Evolutionary conservation across 495 filamentous ascomycete species (phyloP).

Genomic region (Emericellopsis terricola): DNA sequence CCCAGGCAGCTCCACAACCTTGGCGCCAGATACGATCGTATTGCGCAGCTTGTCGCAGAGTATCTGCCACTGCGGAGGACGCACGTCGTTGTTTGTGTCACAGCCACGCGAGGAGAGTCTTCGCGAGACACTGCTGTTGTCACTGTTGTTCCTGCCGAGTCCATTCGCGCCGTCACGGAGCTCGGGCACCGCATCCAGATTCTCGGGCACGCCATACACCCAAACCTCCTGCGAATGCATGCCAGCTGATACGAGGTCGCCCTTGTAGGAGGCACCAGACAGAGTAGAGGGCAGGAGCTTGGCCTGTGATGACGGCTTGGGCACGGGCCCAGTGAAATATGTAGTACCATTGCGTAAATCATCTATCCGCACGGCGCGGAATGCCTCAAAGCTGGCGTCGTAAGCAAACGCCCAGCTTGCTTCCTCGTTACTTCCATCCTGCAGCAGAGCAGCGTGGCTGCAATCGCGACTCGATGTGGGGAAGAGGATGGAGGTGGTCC

Average conservation of each 20-base stretch:
- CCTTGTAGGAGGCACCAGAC: constrained; percentile 46
- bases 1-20: constrained; percentile 34
- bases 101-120: neutral
- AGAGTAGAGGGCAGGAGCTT: constrained; percentile 44
- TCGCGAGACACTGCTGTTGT: constrained; percentile 4
- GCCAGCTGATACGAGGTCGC: constrained; percentile 59
- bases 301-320: constrained; percentile 19
- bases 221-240: constrained; percentile 58
- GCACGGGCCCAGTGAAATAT: constrained; percentile 60
- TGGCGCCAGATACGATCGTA: constrained; percentile 40
- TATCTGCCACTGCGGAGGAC: constrained; percentile 51
- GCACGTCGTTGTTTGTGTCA: constrained; percentile 9
- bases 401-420: constrained; percentile 67
- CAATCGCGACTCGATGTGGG: constrained; percentile 59
- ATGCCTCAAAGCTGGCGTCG: constrained; percentile 56
- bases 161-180: constrained; percentile 10
- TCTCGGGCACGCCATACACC: constrained; percentile 65
- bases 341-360: constrained; percentile 59
- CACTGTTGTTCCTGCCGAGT: constrained; percentile 22
- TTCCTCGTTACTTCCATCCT: constrained; percentile 50
- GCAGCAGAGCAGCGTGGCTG: constrained; percentile 57
- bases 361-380: constrained; percentile 57
- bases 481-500: constrained; percentile 81
- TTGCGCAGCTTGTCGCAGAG: constrained; percentile 46
- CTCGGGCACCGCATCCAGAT: constrained; percentile 40